Evolutionary conservation across 2,329 filamentous ascomycete species (phyloP), one percentile per base, ranked within the genome.

Genomic region (Sphaerulina musiva): DNA sequence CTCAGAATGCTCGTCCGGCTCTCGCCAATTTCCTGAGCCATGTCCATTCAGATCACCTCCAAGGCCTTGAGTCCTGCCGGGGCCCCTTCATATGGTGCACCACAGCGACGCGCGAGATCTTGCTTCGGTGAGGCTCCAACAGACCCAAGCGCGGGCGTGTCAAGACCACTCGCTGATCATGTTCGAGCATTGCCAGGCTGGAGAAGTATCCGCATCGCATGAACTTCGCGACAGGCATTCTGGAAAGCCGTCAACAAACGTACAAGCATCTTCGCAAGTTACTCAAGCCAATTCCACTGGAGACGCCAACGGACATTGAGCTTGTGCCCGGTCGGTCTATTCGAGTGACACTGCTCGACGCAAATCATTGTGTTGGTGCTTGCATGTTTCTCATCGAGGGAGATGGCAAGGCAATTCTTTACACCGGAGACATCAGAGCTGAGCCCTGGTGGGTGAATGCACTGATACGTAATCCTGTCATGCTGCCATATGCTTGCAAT

Each of bases 361-460:
- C 92, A 1, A 96, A 97, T 63, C 92, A 96, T 67, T 97, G 92
- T 64, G 80, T 86, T 0, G 91, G 92, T 0, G 84, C 89, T 14
- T 89, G 93, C 14, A 95, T 95, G 89, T 96, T 96, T 66, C 75
- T 96, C 14, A 86, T 96, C 29, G 88, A 96, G 71, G 83, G 82
- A 1, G 71, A 81, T 50, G 78, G 77, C 0, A 87, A 83, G 57
- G 84, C 89, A 0, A 78, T 95, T 1, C 73, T 96, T 0, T 97
- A 96, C 65, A 95, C 91, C 0, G 91, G 91, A 4, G 92, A 96
- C 64, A 84, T 95, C 40, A 80, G 92, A 60, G 85, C 88, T 51
- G 92, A 97, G 65, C 77, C 81, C 4, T 95, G 89, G 87, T 95
- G 89, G 78, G 83, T 96, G 7, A 85, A 87, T 59, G 77, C 81